Conservation (phyloP, 2,329 filamentous ascomycete genomes). For the Ascochyta koolunga region DNA sequence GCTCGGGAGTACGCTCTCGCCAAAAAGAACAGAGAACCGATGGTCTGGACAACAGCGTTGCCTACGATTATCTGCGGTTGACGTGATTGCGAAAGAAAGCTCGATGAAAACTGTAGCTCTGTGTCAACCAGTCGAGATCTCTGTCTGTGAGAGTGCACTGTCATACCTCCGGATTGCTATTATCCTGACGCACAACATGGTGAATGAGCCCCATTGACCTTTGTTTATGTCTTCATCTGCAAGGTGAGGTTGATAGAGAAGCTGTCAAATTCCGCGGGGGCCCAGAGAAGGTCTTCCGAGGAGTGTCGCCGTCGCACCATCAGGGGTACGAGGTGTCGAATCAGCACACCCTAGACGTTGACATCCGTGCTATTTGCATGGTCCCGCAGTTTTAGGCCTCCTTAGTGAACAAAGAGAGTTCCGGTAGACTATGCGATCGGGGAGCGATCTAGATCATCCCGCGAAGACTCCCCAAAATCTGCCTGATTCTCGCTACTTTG, state of each 20-base stretch:
- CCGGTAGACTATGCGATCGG: too few species aligned
- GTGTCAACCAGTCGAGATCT: not conserved
- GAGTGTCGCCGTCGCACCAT: not conserved
- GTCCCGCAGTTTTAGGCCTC: slow-evolving; percentile 11
- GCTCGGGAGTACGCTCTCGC: slow-evolving; percentile 28
- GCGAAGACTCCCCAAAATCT: too few species aligned
- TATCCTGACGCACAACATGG: slow-evolving; percentile 9
- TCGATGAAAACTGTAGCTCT: slow-evolving; percentile 1
- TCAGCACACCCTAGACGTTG: slow-evolving; percentile 3
- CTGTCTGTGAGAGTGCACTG: not conserved
- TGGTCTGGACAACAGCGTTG: slow-evolving; percentile 21
- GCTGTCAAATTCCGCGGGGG: slow-evolving; percentile 8
- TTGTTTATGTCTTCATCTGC: not conserved
- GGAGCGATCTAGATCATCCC: too few species aligned
- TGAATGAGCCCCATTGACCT: slow-evolving; percentile 9
- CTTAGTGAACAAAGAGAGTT: slow-evolving; percentile 3
- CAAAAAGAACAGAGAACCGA: slow-evolving; percentile 26
- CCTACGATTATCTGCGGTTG: slow-evolving; percentile 24
- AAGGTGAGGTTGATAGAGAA: not conserved
- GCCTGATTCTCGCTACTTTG: too few species aligned
- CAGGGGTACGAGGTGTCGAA: slow-evolving; percentile 5
- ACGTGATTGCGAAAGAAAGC: slow-evolving; percentile 19
- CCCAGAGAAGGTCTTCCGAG: slow-evolving; percentile 1
- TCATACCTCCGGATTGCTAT: slow-evolving; percentile 8
- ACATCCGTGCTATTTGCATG: not conserved